These are phyloP conservation scores for Smittium culicis DNA, from an alignment of 371 early-diverging fungal genomes.

Conservation along the genomic window DNA sequence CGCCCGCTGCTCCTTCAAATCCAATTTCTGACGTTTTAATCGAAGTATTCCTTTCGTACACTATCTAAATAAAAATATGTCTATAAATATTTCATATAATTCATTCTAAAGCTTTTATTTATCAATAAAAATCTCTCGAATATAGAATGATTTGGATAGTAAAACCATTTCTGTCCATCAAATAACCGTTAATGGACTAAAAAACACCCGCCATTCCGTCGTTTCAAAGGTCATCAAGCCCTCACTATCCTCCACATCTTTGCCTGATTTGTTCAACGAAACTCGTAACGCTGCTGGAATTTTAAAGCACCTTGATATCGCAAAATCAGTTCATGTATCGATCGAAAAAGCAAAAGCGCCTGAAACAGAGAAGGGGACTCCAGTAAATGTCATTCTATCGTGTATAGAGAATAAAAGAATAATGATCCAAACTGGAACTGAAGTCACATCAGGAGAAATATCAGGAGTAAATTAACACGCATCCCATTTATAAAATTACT, in stretches of 20 bases:
- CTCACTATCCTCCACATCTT: slow-evolving; percentile 34
- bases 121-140: no score
- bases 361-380: slow-evolving; percentile 35
- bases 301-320: slow-evolving; percentile 56
- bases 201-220: background rate
- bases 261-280: slow-evolving; percentile 48
- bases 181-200: slow-evolving; percentile 3
- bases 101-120: no score
- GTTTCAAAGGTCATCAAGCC: background rate
- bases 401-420: slow-evolving; percentile 55
- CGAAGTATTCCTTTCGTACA: no score
- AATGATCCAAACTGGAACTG: slow-evolving; percentile 63
- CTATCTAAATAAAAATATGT: no score
- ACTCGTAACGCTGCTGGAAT: slow-evolving; percentile 46
- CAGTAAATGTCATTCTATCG: slow-evolving; percentile 46
- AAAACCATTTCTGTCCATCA: background rate
- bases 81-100: no score
- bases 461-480: slow-evolving; percentile 22
- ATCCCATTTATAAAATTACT: no score
- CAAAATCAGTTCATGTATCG: slow-evolving; percentile 46
- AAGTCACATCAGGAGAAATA: slow-evolving; percentile 68
- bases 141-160: background rate
- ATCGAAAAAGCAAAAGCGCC: slow-evolving; percentile 41
- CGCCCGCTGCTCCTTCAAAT: no score
- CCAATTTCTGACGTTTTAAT: no score